These are phyloP conservation scores for Biscutella laevigata DNA, from an alignment of 441 rosid genomes.

Conservation along the genomic window DNA sequence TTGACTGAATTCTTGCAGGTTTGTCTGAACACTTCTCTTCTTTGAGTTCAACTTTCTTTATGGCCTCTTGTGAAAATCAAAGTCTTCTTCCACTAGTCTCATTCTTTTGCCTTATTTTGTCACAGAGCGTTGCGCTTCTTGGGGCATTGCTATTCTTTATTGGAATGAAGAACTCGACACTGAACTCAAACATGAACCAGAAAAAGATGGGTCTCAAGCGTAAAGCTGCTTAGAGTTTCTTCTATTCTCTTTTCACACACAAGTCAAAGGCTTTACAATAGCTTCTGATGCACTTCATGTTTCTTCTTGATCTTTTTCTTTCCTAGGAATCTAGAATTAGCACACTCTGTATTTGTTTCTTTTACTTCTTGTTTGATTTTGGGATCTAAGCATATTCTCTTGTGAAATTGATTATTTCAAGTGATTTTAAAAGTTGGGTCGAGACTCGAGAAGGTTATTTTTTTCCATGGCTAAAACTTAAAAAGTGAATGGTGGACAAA, in stretches of 20 bases:
- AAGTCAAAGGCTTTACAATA: constrained; percentile 6
- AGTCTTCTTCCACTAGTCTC: neutral
- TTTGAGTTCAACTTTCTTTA: neutral
- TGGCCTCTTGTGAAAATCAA: neutral
- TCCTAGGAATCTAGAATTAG: constrained; percentile 3
- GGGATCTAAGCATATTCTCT: neutral
- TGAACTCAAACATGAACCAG: constrained; percentile 27
- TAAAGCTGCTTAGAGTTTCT: constrained; percentile 32
- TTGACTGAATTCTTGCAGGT: constrained; percentile 49
- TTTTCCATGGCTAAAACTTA: too few relatives aligned
- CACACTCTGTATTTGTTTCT: neutral
- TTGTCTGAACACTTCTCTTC: neutral
- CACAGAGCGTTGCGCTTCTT: constrained; percentile 54
- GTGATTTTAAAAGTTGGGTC: neutral
- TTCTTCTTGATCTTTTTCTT: constrained; percentile 1
- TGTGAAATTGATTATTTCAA: neutral
- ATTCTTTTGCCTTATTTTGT: neutral
- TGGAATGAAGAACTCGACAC: constrained; percentile 62
- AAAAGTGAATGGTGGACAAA: too few relatives aligned
- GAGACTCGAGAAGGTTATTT: too few relatives aligned
- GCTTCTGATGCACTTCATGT: constrained; percentile 4
- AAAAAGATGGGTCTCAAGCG: constrained; percentile 53
- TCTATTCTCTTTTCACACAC: constrained; percentile 1
- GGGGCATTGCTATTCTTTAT: constrained; percentile 66
- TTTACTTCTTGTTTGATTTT: neutral